Evolutionary conservation across 495 filamentous ascomycete genomes (phyloP).

Genomic region (Podospora fimiseda): DNA sequence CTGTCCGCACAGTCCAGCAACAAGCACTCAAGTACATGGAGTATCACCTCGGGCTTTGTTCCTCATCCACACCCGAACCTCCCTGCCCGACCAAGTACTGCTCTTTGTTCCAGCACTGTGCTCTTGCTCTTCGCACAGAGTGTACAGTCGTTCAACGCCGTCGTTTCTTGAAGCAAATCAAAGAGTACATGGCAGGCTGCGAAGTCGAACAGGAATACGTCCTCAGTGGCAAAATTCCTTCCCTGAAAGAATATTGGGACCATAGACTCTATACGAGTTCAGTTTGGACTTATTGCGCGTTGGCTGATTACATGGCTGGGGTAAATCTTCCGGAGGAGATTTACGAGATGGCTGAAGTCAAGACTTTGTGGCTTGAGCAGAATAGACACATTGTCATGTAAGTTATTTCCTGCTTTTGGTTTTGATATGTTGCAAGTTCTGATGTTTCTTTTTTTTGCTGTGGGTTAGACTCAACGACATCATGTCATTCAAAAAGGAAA

Average conservation of each 20-base stretch:
- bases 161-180: slow-evolving; percentile 23
- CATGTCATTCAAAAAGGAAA: slow-evolving; percentile 29
- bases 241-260: slow-evolving; percentile 22
- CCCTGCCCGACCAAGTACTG: slow-evolving; percentile 17
- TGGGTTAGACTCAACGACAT: slow-evolving; percentile 25
- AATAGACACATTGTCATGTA: slow-evolving; percentile 18
- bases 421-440: no score
- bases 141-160: slow-evolving; percentile 13
- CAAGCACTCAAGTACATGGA: slow-evolving; percentile 16
- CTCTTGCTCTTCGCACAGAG: background rate
- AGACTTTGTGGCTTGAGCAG: slow-evolving; percentile 22
- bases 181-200: slow-evolving; percentile 26
- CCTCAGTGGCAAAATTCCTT: slow-evolving; percentile 17
- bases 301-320: slow-evolving; percentile 25
- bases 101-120: slow-evolving; percentile 11
- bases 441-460: background rate
- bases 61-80: background rate
- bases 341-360: slow-evolving; percentile 17
- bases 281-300: slow-evolving; percentile 20
- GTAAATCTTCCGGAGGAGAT: slow-evolving; percentile 10
- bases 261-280: slow-evolving; percentile 27
- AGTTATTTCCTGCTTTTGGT: background rate
- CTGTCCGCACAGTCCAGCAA: slow-evolving; percentile 7
- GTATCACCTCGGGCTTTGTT: slow-evolving; percentile 10
- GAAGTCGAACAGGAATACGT: slow-evolving; percentile 23